A percentile compares a stretch with the other conserved stretches of the same genome.
These are phyloP conservation scores for Saposhnikovia divaricata DNA, from an alignment of 129 eudicot genomes.

Conservation along the genomic window DNA sequence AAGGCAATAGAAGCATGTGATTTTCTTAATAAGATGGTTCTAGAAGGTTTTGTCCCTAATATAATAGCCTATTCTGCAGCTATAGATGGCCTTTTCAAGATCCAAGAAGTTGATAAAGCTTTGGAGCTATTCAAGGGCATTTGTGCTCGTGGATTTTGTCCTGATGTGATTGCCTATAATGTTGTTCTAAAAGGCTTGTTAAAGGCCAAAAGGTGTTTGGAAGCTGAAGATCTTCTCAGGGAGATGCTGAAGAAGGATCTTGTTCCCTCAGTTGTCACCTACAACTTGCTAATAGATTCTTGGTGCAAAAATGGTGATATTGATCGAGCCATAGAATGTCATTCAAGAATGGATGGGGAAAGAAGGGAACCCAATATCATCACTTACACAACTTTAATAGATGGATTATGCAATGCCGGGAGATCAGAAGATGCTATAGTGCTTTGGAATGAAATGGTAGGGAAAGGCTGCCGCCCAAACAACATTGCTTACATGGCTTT, in stretches of 20 bases:
- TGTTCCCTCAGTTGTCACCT: slow-evolving; percentile 76
- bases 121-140: slow-evolving; percentile 53
- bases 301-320: slow-evolving; percentile 57
- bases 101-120: slow-evolving; percentile 58
- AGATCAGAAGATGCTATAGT: slow-evolving; percentile 67
- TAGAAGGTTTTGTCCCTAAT: slow-evolving; percentile 62
- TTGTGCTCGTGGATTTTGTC: slow-evolving; percentile 41
- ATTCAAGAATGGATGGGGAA: slow-evolving; percentile 44
- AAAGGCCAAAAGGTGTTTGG: slow-evolving; percentile 47
- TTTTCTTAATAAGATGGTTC: slow-evolving; percentile 51
- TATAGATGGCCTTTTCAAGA: slow-evolving; percentile 60
- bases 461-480: slow-evolving; percentile 46
- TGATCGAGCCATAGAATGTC: slow-evolving; percentile 46
- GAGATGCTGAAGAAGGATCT: slow-evolving; percentile 55
- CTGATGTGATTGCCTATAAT: slow-evolving; percentile 76
- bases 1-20: slow-evolving; percentile 48
- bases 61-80: slow-evolving; percentile 64
- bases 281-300: slow-evolving; percentile 69
- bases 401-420: slow-evolving; percentile 65
- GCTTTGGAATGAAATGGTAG: slow-evolving; percentile 53
- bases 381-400: slow-evolving; percentile 64
- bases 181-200: slow-evolving; percentile 69
- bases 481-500: slow-evolving; percentile 74
- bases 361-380: slow-evolving; percentile 56
- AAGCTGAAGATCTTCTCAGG: slow-evolving; percentile 45